Conservation (phyloP, 148 eudicot species). For the Mesembryanthemum crystallinum region DNA sequence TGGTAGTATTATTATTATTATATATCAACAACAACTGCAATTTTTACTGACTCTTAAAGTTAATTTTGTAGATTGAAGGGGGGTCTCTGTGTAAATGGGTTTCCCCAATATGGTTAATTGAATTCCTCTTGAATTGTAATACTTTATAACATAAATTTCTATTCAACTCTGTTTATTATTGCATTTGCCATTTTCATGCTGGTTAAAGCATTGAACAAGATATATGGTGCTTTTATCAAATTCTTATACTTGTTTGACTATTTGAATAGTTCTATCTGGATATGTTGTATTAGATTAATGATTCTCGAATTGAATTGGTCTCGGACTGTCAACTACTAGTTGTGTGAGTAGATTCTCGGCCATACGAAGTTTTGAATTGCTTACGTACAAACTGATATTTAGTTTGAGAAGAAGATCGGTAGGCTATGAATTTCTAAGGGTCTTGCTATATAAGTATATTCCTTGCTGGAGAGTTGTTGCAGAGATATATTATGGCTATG, state of each 20-base stretch:
- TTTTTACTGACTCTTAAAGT: constrained; percentile 13
- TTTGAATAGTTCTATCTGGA: not conserved
- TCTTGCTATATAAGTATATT: too few species aligned
- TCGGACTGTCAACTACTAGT: not conserved
- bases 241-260: not conserved
- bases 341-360: not conserved
- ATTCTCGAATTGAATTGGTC: not conserved
- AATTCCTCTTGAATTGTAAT: constrained; percentile 22
- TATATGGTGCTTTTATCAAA: too few species aligned
- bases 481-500: not conserved
- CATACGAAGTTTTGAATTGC: not conserved
- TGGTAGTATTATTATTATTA: not conserved
- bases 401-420: not conserved
- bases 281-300: not conserved
- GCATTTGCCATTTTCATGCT: too few species aligned
- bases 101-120: constrained; percentile 22
- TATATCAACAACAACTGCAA: constrained; percentile 17
- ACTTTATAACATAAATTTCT: not conserved
- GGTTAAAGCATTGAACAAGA: not conserved
- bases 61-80: constrained; percentile 2
- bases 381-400: not conserved
- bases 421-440: not conserved
- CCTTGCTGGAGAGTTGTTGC: not conserved
- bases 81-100: constrained; percentile 24
- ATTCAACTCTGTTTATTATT: not conserved